phyloP scores from a whole-genome alignment of 2,329 filamentous ascomycete species.

The Cytospora piceae region DNA sequence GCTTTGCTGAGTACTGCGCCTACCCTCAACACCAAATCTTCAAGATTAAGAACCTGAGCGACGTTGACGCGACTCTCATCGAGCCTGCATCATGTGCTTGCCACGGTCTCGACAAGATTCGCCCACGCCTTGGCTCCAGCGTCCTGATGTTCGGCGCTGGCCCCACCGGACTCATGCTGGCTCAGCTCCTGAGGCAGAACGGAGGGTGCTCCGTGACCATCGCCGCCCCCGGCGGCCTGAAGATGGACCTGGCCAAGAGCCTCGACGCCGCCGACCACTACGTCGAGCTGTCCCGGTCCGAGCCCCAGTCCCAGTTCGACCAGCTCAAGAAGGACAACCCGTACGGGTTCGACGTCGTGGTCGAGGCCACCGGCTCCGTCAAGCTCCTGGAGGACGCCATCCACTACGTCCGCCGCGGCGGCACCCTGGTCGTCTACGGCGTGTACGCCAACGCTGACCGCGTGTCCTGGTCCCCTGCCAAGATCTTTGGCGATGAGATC shows the following conservation, averaged over 20 bases:
- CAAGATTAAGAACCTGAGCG: constrained; percentile 66
- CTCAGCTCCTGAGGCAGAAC: constrained; percentile 66
- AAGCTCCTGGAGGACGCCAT: constrained; percentile 73
- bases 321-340: constrained; percentile 67
- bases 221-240: constrained; percentile 69
- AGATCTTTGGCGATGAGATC: constrained; percentile 72
- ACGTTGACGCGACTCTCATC: constrained; percentile 71
- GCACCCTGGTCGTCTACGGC: constrained; percentile 51
- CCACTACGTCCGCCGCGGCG: constrained; percentile 71
- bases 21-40: constrained; percentile 61
- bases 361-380: constrained; percentile 71
- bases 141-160: constrained; percentile 70
- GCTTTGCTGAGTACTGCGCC: constrained; percentile 71
- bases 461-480: constrained; percentile 70
- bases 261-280: constrained; percentile 59
- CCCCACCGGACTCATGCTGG: constrained; percentile 66
- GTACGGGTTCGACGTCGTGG: constrained; percentile 73
- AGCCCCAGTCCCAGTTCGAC: constrained; percentile 62
- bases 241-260: constrained; percentile 69
- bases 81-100: constrained; percentile 74
- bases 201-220: constrained; percentile 72
- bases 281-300: constrained; percentile 56
- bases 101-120: constrained; percentile 71
- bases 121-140: constrained; percentile 65
- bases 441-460: constrained; percentile 67